Conservation (phyloP, 129 eudicot genomes). For the Pseudognaphalium luteoalbum region DNA sequence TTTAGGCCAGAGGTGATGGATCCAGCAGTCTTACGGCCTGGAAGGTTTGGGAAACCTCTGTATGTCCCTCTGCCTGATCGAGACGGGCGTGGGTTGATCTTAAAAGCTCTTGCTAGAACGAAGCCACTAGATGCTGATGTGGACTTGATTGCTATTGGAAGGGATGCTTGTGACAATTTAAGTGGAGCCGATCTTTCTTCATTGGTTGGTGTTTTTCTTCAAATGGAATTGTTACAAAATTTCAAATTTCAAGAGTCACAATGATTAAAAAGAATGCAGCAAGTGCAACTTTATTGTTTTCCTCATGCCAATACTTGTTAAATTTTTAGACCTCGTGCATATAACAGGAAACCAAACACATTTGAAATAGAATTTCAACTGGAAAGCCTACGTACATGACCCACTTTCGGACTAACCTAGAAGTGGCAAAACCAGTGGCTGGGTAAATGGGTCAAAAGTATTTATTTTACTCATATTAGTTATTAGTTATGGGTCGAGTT, state of each 20-base stretch:
- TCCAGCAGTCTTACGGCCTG: slow-evolving; percentile 68
- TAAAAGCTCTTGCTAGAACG: slow-evolving; percentile 65
- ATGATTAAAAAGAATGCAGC: neutral
- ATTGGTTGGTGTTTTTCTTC: slow-evolving; percentile 46
- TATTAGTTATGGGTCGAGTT: neutral
- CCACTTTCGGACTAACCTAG: neutral
- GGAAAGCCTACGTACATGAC: too few species aligned
- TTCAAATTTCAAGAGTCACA: neutral
- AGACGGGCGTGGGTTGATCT: slow-evolving; percentile 83
- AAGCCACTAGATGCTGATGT: slow-evolving; percentile 61
- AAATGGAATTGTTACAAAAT: neutral
- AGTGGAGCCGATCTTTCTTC: slow-evolving; percentile 91
- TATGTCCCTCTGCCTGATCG: slow-evolving; percentile 80
- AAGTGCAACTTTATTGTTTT: neutral
- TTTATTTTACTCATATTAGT: too few species aligned
- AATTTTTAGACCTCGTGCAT: too few species aligned
- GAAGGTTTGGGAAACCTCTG: slow-evolving; percentile 75
- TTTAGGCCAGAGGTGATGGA: slow-evolving; percentile 80
- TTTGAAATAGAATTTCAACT: too few species aligned
- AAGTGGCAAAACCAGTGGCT: neutral
- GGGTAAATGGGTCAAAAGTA: neutral
- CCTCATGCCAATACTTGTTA: neutral
- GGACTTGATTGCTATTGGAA: slow-evolving; percentile 67
- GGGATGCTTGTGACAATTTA: slow-evolving; percentile 53
- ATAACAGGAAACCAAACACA: too few species aligned